Evolutionary conservation across 2,329 filamentous ascomycete species (phyloP), one percentile per base, ranked within the genome.

Genomic region (Fusarium proliferatum): DNA sequence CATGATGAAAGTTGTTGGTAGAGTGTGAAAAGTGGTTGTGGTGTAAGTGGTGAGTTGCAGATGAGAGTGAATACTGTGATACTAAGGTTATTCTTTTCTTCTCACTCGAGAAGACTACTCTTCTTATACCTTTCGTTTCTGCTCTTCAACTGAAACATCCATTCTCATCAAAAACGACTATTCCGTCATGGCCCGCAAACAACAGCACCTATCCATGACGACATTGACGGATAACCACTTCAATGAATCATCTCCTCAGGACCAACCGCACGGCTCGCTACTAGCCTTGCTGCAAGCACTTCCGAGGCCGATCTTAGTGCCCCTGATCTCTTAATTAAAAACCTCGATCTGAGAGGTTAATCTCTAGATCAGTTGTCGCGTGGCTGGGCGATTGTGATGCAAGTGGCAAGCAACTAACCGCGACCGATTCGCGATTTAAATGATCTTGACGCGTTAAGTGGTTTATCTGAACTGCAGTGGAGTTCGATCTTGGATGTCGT

Each of bases 181-280:
- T 52, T 48, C 60, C 67, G 64, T 74, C 73, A 74, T 74, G 42
- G 36, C 61, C 56, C 52, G 13, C 48, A 52, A 60, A 43, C 28
- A 36, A 64, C 38, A 34, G 16, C 49, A 60, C 52, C 58, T 72
- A 53, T 74, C 65, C 68, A 77, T 77, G 75, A 77, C 75, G 75
- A 76, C 75, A 77, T 77, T 60, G 49, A 65, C 43, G 53, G 45
- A 67, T 52, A 52, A 34, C 21, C 62, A 21, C 48, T 41, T 66
- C 56, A 65, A 74, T 72, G 70, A 77, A 69, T 76, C 74, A 77
- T 74, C 67, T 76, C 51, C 9, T 10, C 30, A 53, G 48, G 30
- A 55, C 67, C 36, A 69, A 49, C 60, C 41, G 11, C 64, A 52
- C 59, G 48, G 43, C 19, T 66, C 46, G 13, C 34, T 42, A 30